Evolutionary conservation across 257 asterid species (phyloP), one percentile per base, ranked within the genome.

Genomic region (Nicotiana knightiana): DNA sequence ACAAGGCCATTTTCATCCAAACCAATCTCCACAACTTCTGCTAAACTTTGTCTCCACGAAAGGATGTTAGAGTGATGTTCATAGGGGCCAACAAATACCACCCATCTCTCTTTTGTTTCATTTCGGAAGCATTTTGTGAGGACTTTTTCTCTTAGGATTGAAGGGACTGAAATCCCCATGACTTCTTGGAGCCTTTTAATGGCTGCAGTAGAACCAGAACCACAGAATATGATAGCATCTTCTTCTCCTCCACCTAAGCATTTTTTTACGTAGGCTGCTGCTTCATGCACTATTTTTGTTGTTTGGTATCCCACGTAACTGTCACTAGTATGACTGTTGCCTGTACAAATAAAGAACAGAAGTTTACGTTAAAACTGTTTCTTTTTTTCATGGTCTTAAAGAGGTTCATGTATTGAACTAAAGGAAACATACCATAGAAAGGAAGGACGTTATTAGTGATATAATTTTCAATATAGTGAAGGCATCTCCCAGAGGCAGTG

Each of bases 31-130:
- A 92, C 90, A 43, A 93, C 97, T 80, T 93, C 93, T 4, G 95
- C 95, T 55, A 93, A 83, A 90, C 93, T 93, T 48, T 89, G 92
- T 66, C 94, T 89, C 97, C 97, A 93, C 0, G 97, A 88, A 57
- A 92, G 92, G 24, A 93, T 80, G 83, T 93, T 93, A 11, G 97
- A 92, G 83, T 93, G 97, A 88, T 92, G 97, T 81, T 93, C 97
- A 76, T 89, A 92, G 2, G 97, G 97, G 0, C 97, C 97, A 0
- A 93, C 87, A 24, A 92, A 84, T 2, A 90, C 92, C 1, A 90
- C 91, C 97, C 95, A 93, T 80, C 93, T 88, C 39, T 93, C 96
- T 54, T 86, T 64, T 6, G 10, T 28, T 28, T 64, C 85, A 0
- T 82, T 17, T 15, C 71, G 54, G 0, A 90, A 54, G 77, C 86